Percentiles rank a stretch among this genome's conserved stretches.
Conservation (phyloP, 257 asterid genomes). For the Asclepias syriaca region DNA sequence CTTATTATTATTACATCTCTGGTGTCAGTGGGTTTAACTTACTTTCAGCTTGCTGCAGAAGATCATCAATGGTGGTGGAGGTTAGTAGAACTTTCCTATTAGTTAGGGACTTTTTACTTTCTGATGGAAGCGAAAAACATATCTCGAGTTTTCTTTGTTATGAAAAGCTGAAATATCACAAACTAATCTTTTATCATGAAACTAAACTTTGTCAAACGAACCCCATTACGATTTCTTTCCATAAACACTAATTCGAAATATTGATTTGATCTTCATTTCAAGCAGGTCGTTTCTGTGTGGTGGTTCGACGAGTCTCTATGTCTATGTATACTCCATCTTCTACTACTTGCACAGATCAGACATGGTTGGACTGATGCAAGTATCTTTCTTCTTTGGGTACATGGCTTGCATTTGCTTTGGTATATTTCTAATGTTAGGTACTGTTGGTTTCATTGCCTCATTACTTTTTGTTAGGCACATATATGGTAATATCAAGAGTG, state of each 20-base stretch:
- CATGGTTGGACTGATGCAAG: conserved; percentile 28
- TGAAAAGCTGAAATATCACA: too few species aligned
- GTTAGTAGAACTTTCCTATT: conserved; percentile 10
- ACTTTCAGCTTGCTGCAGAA: conserved; percentile 33
- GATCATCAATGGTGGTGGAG: conserved; percentile 46
- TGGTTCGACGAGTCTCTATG: conserved; percentile 24
- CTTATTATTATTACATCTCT: conserved; percentile 22
- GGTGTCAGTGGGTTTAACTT: conserved; percentile 25
- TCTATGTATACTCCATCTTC: conserved; percentile 22
- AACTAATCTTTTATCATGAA: too few species aligned
- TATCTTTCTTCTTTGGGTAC: conserved; percentile 33
- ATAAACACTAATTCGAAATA: background rate
- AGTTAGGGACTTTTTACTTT: too few species aligned
- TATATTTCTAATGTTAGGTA: conserved; percentile 30
- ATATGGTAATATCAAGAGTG: conserved; percentile 24
- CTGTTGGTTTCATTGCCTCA: conserved; percentile 22
- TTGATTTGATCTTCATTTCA: background rate
- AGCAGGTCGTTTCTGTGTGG: conserved; percentile 30
- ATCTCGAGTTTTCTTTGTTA: too few species aligned
- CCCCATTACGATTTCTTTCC: background rate
- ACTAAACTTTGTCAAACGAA: background rate
- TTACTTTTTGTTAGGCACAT: conserved; percentile 23
- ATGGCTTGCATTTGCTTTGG: conserved; percentile 32
- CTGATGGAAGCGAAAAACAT: too few species aligned
- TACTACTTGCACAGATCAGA: conserved; percentile 19